A percentile compares a stretch with the other conserved stretches of the same genome.
phyloP scores from a whole-genome alignment of 1,139 yeast species.

The Scheffersomyces titani region DNA sequence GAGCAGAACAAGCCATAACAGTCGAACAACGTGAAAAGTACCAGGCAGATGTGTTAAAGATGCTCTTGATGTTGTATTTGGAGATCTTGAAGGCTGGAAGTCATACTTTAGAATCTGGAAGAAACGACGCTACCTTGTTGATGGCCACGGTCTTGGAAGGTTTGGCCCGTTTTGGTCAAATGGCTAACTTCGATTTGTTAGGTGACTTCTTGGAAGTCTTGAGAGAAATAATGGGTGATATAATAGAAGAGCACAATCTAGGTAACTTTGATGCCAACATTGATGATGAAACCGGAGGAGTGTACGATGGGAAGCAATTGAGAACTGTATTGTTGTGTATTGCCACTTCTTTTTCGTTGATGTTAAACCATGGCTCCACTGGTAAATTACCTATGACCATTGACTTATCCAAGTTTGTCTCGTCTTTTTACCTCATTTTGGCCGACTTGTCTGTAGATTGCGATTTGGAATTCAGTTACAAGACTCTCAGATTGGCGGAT shows the following conservation, averaged over 20 bases:
- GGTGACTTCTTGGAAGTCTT: slow-evolving; percentile 91
- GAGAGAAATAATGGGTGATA: slow-evolving; percentile 69
- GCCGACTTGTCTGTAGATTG: slow-evolving; percentile 74
- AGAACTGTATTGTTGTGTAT: slow-evolving; percentile 81
- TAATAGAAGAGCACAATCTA: slow-evolving; percentile 34
- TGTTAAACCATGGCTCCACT: slow-evolving; percentile 69
- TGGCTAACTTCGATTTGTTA: slow-evolving; percentile 87
- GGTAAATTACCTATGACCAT: slow-evolving; percentile 57
- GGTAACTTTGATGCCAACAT: slow-evolving; percentile 12
- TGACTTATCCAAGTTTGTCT: slow-evolving; percentile 71
- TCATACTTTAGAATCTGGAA: slow-evolving; percentile 28
- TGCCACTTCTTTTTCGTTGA: slow-evolving; percentile 83
- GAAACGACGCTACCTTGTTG: slow-evolving; percentile 53
- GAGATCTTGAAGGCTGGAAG: slow-evolving; percentile 65
- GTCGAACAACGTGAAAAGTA: slow-evolving; percentile 81
- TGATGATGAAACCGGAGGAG: slow-evolving; percentile 29
- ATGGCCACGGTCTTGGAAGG: slow-evolving; percentile 93
- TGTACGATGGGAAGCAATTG: slow-evolving; percentile 37
- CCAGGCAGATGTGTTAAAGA: slow-evolving; percentile 82
- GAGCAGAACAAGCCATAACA: slow-evolving; percentile 85
- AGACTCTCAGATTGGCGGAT: slow-evolving; percentile 75
- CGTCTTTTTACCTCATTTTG: slow-evolving; percentile 67
- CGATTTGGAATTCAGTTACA: slow-evolving; percentile 83
- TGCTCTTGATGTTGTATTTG: slow-evolving; percentile 70
- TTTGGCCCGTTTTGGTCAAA: slow-evolving; percentile 82